Conservation (phyloP, 169 alveolate species). For the Cryptosporidium sp. region DNA sequence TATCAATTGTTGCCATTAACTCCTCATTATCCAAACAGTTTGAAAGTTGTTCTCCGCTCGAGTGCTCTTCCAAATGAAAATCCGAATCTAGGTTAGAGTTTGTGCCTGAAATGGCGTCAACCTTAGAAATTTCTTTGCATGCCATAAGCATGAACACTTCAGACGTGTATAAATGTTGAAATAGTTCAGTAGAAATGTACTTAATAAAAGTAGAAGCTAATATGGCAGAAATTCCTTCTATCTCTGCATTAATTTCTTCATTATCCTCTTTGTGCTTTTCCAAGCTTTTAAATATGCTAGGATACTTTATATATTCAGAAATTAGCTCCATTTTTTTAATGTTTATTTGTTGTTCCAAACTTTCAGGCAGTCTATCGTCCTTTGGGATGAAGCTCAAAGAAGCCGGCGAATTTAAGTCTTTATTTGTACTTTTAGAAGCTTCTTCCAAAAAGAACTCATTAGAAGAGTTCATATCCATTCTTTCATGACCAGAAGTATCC, state of each 20-base stretch:
- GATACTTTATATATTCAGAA: slow-evolving; percentile 65
- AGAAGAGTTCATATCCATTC: not conserved
- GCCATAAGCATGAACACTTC: slow-evolving; percentile 42
- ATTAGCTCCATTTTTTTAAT: slow-evolving; percentile 65
- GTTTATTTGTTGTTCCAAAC: slow-evolving; percentile 40
- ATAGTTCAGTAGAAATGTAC: slow-evolving; percentile 64
- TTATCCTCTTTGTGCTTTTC: slow-evolving; percentile 16
- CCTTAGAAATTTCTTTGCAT: slow-evolving; percentile 29
- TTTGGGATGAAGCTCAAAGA: not conserved
- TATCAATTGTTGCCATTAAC: slow-evolving; percentile 56
- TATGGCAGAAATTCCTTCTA: slow-evolving; percentile 63
- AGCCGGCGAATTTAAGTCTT: not conserved
- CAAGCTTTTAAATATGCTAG: not conserved
- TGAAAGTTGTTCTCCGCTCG: not conserved
- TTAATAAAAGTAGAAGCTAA: slow-evolving; percentile 72
- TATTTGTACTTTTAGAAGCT: not conserved
- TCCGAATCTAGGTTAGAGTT: slow-evolving; percentile 1
- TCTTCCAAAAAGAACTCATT: not conserved
- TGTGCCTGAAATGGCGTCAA: not conserved
- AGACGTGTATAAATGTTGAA: slow-evolving; percentile 67
- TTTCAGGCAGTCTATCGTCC: slow-evolving; percentile 31
- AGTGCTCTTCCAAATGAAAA: not conserved
- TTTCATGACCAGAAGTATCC: not conserved
- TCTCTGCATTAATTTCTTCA: slow-evolving; percentile 11
- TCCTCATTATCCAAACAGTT: slow-evolving; percentile 41